Base-by-base conservation (phyloP, 2,329 filamentous ascomycete species). In the Claviceps fusiformis region DNA sequence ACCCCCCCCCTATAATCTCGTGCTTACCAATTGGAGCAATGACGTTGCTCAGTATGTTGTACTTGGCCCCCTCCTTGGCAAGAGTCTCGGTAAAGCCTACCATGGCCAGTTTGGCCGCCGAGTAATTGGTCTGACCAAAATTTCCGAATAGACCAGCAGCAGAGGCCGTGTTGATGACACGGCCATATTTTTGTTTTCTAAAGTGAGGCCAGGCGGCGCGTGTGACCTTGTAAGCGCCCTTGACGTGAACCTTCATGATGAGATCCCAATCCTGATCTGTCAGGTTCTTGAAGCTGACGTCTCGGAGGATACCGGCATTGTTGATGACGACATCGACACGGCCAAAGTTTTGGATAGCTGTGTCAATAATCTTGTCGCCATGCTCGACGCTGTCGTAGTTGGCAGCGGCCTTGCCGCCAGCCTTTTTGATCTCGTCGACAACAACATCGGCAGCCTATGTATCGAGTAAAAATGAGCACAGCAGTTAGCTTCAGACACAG, bases 201-300 rank as follows among this genome's bases (percentile, higher is more conserved):
- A 98, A 97, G 73, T 97, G 79, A 57, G 92, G 90, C 92, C 93
- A 98, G 53, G 93, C 93, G 59, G 93, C 93, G 71, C 84, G 85
- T 58, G 93, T 81, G 71, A 89, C 95, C 82, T 95, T 97, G 80
- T 95, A 98, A 66, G 90, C 86, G 63, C 93, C 93, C 68, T 83
- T 87, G 64, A 96, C 84, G 73, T 98, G 92, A 56, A 97, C 92
- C 69, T 83, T 86, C 73, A 92, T 88, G 69, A 96, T 87, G 62
- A 96, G 75, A 69, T 98, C 92, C 93, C 93, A 98, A 71, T 98
- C 93, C 68, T 86, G 74, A 70, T 98, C 93, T 71, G 86, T 93
- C 82, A 97, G 95, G 75, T 97, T 97, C 81, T 95, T 95, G 78
- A 98, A 97, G 79, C 88, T 92, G 68, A 97, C 72, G 74, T 97